Conservation (phyloP, 163 green algal species). For the Scenedesmus sp. region DNA sequence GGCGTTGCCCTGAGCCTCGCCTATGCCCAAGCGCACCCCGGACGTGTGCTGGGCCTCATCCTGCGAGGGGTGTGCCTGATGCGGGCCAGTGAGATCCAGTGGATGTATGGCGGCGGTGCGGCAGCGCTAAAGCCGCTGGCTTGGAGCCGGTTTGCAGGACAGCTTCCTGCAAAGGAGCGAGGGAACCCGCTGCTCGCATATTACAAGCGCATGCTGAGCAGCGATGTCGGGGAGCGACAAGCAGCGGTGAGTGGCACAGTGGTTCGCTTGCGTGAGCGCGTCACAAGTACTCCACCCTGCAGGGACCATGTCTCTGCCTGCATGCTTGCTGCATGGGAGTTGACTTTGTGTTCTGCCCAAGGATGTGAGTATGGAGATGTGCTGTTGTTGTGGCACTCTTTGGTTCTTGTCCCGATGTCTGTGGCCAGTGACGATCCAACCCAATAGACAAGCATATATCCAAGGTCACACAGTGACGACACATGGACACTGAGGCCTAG, state of each 20-base stretch:
- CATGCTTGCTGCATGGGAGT: too few relatives aligned
- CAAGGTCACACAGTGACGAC: conserved; percentile 55
- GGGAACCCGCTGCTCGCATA: conserved; percentile 61
- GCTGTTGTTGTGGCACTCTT: too few relatives aligned
- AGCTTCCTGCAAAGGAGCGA: conserved; percentile 56
- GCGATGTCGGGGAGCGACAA: conserved; percentile 23
- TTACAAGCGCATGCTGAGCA: conserved; percentile 64
- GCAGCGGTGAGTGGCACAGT: conserved; percentile 55
- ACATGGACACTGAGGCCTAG: conserved; percentile 42
- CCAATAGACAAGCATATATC: conserved; percentile 61
- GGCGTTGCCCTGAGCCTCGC: conserved; percentile 69
- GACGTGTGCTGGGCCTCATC: conserved; percentile 58
- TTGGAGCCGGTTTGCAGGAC: conserved; percentile 59
- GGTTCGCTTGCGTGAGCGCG: background rate
- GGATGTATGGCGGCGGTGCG: conserved; percentile 72
- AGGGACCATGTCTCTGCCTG: too few relatives aligned
- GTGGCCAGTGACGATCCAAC: background rate
- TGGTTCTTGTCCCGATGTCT: background rate
- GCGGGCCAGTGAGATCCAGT: conserved; percentile 68
- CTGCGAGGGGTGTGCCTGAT: conserved; percentile 76
- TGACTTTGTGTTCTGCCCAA: too few relatives aligned
- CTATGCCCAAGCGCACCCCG: conserved; percentile 61
- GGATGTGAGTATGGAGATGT: too few relatives aligned
- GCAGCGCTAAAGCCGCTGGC: conserved; percentile 60
- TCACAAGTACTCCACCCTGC: background rate